phyloP scores from a whole-genome alignment of 805 yeast genomes.

The Nakazawaea sp. region DNA sequence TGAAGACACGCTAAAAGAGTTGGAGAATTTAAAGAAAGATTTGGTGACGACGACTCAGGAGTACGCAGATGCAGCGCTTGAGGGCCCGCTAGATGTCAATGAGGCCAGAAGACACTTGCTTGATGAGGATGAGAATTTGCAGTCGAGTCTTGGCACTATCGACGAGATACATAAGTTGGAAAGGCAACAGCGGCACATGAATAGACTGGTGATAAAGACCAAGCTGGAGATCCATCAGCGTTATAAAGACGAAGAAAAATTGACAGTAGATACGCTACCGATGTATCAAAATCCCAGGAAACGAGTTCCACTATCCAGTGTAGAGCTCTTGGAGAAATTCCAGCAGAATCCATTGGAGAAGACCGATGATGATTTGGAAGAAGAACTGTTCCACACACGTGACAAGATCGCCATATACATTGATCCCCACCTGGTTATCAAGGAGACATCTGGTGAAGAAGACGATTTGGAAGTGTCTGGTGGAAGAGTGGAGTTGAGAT shows the following conservation, averaged over 20 bases:
- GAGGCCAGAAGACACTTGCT: not conserved
- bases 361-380: not conserved
- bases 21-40: constrained; percentile 1
- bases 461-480: constrained; percentile 66
- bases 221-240: constrained; percentile 6
- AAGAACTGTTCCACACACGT: not conserved
- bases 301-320: not conserved
- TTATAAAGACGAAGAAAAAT: not conserved
- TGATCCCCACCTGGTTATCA: constrained; percentile 6
- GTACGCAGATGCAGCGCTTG: constrained; percentile 6
- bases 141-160: not conserved
- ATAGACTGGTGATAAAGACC: not conserved
- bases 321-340: not conserved
- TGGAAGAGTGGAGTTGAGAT: constrained; percentile 59
- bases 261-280: constrained; percentile 2
- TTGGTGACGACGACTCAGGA: not conserved
- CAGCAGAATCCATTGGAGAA: not conserved
- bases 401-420: constrained; percentile 4
- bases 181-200: not conserved
- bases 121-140: not conserved
- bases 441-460: constrained; percentile 32
- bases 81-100: too few relatives aligned
- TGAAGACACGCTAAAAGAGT: not conserved
- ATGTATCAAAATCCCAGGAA: not conserved
- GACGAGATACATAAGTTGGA: too few relatives aligned